These are phyloP conservation scores for Pestalotiopsis sp. DNA, from an alignment of 2,329 filamentous ascomycete genomes.

Conservation along the genomic window DNA sequence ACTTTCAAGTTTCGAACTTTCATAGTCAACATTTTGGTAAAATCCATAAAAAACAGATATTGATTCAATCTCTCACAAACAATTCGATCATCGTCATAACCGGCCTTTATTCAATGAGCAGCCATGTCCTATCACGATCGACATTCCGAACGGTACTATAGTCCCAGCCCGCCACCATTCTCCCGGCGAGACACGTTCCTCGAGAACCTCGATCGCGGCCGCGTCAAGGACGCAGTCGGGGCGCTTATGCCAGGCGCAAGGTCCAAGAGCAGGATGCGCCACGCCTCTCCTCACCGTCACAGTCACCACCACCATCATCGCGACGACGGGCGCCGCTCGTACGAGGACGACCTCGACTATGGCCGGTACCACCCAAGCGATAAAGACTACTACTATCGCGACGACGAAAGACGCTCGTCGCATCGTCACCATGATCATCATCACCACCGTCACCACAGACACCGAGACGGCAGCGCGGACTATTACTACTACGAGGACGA, in stretches of 20 bases:
- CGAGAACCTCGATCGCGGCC: not conserved
- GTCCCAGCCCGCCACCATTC: not conserved
- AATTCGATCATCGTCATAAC: not conserved
- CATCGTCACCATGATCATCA: not conserved
- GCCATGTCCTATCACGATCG: not conserved
- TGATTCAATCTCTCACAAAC: not conserved
- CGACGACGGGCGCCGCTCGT: not conserved
- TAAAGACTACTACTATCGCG: not conserved
- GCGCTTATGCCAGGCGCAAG: not conserved
- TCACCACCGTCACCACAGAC: not conserved
- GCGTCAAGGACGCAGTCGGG: not conserved
- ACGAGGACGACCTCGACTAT: not conserved
- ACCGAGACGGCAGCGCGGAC: not conserved
- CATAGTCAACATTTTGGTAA: not conserved
- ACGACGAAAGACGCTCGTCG: not conserved
- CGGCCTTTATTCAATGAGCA: not conserved
- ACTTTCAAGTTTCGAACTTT: not conserved
- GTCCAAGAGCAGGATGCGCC: not conserved
- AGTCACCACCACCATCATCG: not conserved
- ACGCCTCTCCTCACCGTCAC: not conserved
- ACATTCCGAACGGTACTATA: not conserved
- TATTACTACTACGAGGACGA: constrained; percentile 6
- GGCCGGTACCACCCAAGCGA: not conserved
- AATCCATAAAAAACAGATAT: too few relatives aligned
- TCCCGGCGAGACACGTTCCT: constrained; percentile 1